Percentiles rank a stretch among this genome's conserved stretches.
Evolutionary conservation across 805 yeast genomes (phyloP).

Genomic region (Ogataea henricii): DNA sequence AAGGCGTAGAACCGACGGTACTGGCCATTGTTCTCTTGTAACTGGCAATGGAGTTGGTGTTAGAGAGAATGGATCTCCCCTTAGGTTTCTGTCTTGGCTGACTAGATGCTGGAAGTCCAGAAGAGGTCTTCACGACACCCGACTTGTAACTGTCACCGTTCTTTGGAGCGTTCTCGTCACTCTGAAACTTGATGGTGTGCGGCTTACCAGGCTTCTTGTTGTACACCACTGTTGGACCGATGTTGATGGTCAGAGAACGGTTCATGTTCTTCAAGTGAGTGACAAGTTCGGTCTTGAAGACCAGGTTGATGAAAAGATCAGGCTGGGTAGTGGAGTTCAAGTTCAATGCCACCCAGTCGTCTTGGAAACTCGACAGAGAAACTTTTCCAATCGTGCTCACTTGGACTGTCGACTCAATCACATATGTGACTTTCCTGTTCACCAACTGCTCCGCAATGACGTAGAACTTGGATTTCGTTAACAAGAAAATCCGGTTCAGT

Average conservation of each 20-base stretch:
- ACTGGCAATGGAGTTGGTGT: conserved; percentile 28
- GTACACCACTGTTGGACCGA: conserved; percentile 75
- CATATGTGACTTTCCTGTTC: conserved; percentile 53
- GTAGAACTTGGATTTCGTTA: conserved; percentile 64
- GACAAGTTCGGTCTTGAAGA: conserved; percentile 86
- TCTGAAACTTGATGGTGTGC: conserved; percentile 70
- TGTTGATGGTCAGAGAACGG: conserved; percentile 56
- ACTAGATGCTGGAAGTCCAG: conserved; percentile 76
- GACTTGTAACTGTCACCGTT: conserved; percentile 82
- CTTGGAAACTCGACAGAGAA: conserved; percentile 75
- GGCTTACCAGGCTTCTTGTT: conserved; percentile 87
- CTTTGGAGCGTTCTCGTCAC: conserved; percentile 63
- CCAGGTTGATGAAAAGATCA: conserved; percentile 77
- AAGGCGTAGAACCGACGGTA: conserved; percentile 17
- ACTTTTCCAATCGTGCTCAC: conserved; percentile 60
- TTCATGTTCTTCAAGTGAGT: conserved; percentile 70
- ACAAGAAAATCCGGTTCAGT: conserved; percentile 67
- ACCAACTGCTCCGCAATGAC: conserved; percentile 73
- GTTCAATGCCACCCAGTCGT: conserved; percentile 86
- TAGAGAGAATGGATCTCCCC: conserved; percentile 39
- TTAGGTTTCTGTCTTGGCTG: conserved; percentile 76
- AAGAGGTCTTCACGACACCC: conserved; percentile 76
- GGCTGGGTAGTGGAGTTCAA: conserved; percentile 59
- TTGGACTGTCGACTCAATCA: conserved; percentile 64
- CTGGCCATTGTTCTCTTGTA: conserved; percentile 26